These are phyloP conservation scores for Stenocarpella maydis DNA, from an alignment of 2,329 filamentous ascomycete species.

Conservation along the genomic window DNA sequence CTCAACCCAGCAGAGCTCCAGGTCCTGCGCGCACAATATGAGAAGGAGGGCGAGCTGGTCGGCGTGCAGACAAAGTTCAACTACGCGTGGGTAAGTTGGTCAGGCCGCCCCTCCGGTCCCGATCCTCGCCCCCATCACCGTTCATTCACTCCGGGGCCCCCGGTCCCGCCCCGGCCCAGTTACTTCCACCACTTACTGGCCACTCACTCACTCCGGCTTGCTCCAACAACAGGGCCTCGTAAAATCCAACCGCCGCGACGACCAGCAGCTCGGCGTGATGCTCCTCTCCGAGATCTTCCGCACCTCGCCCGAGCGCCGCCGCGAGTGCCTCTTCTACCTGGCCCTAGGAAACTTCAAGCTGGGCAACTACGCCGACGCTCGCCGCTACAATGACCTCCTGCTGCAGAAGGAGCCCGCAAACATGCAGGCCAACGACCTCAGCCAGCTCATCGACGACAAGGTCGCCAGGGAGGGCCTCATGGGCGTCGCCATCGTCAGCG, in stretches of 20 bases:
- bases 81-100: conserved; percentile 90
- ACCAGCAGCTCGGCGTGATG: conserved; percentile 94
- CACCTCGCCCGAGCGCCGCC: conserved; percentile 86
- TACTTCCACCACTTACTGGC: conserved; percentile 10
- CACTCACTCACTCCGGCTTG: not conserved
- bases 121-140: not conserved
- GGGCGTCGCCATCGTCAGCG: conserved; percentile 94
- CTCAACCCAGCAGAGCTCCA: conserved; percentile 91
- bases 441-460: conserved; percentile 91
- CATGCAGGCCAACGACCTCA: conserved; percentile 86
- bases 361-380: conserved; percentile 94
- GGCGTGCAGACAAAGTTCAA: conserved; percentile 99
- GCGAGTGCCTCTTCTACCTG: conserved; percentile 98
- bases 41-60: conserved; percentile 97
- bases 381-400: conserved; percentile 92
- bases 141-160: too few species aligned
- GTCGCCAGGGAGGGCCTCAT: conserved; percentile 93
- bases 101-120: not conserved
- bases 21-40: conserved; percentile 91
- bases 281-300: conserved; percentile 97
- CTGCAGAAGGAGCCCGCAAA: conserved; percentile 92
- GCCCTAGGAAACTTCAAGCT: conserved; percentile 98
- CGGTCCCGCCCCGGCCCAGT: too few species aligned
- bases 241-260: conserved; percentile 83
- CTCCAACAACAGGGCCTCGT: conserved; percentile 78